Conservation (phyloP, 352 stramenopile species). For the Peronosclerospora sorghi region DNA sequence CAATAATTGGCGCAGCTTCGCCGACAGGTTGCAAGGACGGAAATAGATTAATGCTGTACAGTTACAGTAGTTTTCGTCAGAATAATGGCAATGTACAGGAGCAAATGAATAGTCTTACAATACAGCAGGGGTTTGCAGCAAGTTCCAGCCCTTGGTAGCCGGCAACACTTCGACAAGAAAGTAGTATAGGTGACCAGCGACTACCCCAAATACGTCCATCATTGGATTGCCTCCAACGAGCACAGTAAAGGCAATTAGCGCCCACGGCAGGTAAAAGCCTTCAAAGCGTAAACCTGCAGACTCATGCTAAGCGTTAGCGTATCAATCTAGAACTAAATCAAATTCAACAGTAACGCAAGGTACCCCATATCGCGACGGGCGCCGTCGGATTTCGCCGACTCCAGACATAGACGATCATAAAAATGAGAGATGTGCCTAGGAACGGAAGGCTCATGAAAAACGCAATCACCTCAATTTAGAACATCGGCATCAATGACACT, state of each 20-base stretch:
- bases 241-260: conserved; percentile 82
- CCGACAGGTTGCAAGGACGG: conserved; percentile 39
- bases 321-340: no score
- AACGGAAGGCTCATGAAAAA: conserved; percentile 82
- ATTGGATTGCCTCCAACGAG: conserved; percentile 80
- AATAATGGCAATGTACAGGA: background rate
- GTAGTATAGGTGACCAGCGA: conserved; percentile 85
- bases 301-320: no score
- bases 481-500: conserved; percentile 1
- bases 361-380: conserved; percentile 78
- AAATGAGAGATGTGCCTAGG: conserved; percentile 76
- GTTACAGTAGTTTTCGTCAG: conserved; percentile 1
- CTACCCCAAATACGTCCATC: conserved; percentile 77
- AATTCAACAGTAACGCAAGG: background rate
- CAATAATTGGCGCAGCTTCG: conserved; percentile 43
- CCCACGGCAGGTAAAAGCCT: conserved; percentile 82
- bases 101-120: conserved; percentile 37
- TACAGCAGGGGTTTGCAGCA: conserved; percentile 69
- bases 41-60: conserved; percentile 44
- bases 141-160: conserved; percentile 72
- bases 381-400: conserved; percentile 77
- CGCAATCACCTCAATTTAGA: conserved; percentile 51
- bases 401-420: conserved; percentile 89
- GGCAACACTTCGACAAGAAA: conserved; percentile 83
- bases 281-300: conserved; percentile 72